Percentiles rank a stretch among this genome's conserved stretches.
These are phyloP conservation scores for Didymosphaeria variabile DNA, from an alignment of 2,329 filamentous ascomycete species.

Conservation along the genomic window DNA sequence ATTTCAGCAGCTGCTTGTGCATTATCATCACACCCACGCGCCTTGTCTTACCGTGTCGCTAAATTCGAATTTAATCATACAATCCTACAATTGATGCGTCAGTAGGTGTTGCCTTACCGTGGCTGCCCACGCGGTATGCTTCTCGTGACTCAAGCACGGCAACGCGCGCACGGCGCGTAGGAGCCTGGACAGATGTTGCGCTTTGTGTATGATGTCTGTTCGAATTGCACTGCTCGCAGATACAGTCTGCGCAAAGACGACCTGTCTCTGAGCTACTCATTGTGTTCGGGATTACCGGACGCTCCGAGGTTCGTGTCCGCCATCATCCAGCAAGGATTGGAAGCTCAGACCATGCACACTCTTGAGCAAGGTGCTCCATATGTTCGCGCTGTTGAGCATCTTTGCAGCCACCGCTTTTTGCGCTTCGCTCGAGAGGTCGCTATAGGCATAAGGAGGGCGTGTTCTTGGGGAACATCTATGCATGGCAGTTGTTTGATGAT, in stretches of 20 bases:
- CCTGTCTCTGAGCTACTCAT: not conserved
- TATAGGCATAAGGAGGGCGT: not conserved
- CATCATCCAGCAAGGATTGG: not conserved
- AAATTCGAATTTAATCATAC: not conserved
- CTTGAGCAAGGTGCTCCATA: not conserved
- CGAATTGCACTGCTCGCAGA: not conserved
- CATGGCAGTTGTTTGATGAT: not conserved
- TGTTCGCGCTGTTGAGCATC: not conserved
- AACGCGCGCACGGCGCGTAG: not conserved
- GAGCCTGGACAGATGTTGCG: not conserved
- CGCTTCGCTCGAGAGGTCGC: not conserved
- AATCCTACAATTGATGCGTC: not conserved
- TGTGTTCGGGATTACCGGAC: not conserved
- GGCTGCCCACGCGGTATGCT: not conserved
- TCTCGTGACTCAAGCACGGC: not conserved
- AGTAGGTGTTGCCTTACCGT: not conserved
- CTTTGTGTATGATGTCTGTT: not conserved
- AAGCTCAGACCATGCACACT: not conserved
- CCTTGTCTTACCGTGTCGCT: not conserved
- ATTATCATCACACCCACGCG: not conserved
- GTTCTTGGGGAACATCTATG: not conserved
- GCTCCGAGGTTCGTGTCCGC: not conserved
- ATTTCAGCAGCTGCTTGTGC: not conserved
- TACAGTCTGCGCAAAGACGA: not conserved
- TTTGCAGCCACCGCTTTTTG: not conserved